phyloP scores from a whole-genome alignment of 2,329 filamentous ascomycete species.

The Penicillium paneum region DNA sequence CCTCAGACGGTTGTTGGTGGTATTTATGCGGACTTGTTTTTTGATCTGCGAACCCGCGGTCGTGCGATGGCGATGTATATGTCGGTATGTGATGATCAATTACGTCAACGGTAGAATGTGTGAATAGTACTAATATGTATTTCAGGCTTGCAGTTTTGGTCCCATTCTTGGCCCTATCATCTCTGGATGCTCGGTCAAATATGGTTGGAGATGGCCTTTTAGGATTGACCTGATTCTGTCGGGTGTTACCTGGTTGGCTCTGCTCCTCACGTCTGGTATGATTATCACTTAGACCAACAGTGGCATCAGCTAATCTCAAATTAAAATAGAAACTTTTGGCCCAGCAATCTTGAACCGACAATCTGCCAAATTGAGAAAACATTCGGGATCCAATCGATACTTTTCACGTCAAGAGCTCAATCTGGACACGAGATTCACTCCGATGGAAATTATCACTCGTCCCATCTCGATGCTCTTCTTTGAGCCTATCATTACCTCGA shows the following conservation, averaged over 20 bases:
- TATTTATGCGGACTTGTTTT: conserved; percentile 47
- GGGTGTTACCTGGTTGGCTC: conserved; percentile 53
- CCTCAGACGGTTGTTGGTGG: conserved; percentile 47
- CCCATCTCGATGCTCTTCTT: conserved; percentile 69
- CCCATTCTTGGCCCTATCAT: conserved; percentile 45
- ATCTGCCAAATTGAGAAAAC: conserved; percentile 57
- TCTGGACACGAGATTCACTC: conserved; percentile 52
- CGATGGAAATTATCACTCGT: conserved; percentile 67
- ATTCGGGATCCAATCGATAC: conserved; percentile 49
- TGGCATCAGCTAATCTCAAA: not conserved
- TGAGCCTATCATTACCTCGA: conserved; percentile 70
- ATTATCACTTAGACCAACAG: too few species aligned
- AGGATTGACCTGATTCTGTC: conserved; percentile 66
- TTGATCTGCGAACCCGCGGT: conserved; percentile 38
- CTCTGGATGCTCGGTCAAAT: conserved; percentile 41
- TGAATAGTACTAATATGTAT: not conserved
- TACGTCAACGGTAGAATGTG: not conserved
- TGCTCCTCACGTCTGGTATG: conserved; percentile 57
- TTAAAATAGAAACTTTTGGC: conserved; percentile 55
- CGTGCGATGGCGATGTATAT: conserved; percentile 43
- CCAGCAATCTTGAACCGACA: conserved; percentile 57
- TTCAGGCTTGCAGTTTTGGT: conserved; percentile 38
- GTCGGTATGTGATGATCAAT: conserved; percentile 28
- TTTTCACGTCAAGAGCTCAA: conserved; percentile 57
- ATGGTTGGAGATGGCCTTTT: conserved; percentile 49